Conservation (phyloP, 2,329 filamentous ascomycete genomes). For the Ophiostoma populinum region DNA sequence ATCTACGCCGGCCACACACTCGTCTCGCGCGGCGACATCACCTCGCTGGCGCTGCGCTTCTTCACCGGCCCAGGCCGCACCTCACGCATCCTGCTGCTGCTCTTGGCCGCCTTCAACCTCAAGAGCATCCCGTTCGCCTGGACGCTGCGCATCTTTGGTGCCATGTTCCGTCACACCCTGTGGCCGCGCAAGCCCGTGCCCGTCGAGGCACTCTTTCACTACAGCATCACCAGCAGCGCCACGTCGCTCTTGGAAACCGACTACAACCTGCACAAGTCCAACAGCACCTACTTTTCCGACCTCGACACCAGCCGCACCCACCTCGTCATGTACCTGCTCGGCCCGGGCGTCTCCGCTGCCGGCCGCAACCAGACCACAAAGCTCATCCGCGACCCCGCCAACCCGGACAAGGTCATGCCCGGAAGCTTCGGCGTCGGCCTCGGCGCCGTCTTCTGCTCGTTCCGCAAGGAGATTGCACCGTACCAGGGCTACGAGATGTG, state of each 20-base stretch:
- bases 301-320: constrained; percentile 72
- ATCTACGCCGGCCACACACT: constrained; percentile 27
- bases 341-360: constrained; percentile 36
- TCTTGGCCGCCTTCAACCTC: constrained; percentile 46
- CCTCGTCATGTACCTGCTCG: constrained; percentile 52
- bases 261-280: constrained; percentile 25
- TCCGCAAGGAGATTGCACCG: constrained; percentile 55
- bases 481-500: constrained; percentile 58
- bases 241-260: constrained; percentile 20
- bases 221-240: constrained; percentile 16
- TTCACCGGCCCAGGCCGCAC: constrained; percentile 36
- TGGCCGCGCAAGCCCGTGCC: constrained; percentile 14
- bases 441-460: constrained; percentile 56
- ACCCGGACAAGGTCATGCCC: constrained; percentile 25
- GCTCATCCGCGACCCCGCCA: constrained; percentile 28
- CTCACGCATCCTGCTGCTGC: constrained; percentile 32
- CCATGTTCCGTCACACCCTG: constrained; percentile 18
- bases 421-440: constrained; percentile 47
- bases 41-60: constrained; percentile 23
- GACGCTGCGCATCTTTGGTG: constrained; percentile 32
- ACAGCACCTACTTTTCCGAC: constrained; percentile 67
- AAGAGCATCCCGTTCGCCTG: constrained; percentile 61
- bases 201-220: constrained; percentile 20
- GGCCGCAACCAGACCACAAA: constrained; percentile 29
- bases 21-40: constrained; percentile 25